These are phyloP conservation scores for Ganoderma meredithae DNA, from an alignment of 1,284 basidiomycete genomes.

Conservation along the genomic window DNA sequence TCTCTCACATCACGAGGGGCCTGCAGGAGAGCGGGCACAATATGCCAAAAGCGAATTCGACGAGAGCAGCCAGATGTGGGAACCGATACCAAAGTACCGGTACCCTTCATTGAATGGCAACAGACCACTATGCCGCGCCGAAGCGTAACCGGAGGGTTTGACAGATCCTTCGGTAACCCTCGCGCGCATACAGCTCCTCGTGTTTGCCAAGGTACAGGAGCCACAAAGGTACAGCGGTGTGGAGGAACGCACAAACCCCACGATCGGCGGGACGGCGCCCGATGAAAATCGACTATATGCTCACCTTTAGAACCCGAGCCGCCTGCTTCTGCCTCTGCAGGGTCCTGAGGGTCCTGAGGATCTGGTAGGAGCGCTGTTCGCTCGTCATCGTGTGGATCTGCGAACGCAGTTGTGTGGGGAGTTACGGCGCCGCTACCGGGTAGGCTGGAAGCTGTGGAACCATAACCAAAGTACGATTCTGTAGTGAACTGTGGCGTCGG, in stretches of 20 bases:
- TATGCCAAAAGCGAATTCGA: background rate
- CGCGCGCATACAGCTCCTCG: background rate
- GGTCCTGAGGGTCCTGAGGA: background rate
- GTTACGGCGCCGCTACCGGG: slow-evolving; percentile 11
- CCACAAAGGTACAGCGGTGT: background rate
- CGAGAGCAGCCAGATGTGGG: background rate
- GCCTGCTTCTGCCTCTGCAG: slow-evolving; percentile 7
- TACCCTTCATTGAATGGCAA: background rate
- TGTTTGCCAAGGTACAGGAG: background rate
- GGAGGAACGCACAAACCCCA: too few species aligned
- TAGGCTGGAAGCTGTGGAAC: slow-evolving; percentile 6
- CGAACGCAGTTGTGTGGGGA: slow-evolving; percentile 6
- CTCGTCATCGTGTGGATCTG: background rate
- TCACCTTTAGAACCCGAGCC: slow-evolving; percentile 6
- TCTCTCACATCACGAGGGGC: background rate
- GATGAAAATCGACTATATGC: background rate
- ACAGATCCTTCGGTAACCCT: background rate
- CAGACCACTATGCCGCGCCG: background rate
- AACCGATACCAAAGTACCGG: background rate
- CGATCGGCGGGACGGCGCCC: too few species aligned
- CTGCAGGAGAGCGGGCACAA: background rate
- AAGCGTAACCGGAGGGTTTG: background rate
- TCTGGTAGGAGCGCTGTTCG: slow-evolving; percentile 10
- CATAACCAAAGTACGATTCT: background rate
- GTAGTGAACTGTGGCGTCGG: background rate